These are phyloP conservation scores for Capsicum rhomboideum DNA, from an alignment of 257 asterid species.

Conservation along the genomic window DNA sequence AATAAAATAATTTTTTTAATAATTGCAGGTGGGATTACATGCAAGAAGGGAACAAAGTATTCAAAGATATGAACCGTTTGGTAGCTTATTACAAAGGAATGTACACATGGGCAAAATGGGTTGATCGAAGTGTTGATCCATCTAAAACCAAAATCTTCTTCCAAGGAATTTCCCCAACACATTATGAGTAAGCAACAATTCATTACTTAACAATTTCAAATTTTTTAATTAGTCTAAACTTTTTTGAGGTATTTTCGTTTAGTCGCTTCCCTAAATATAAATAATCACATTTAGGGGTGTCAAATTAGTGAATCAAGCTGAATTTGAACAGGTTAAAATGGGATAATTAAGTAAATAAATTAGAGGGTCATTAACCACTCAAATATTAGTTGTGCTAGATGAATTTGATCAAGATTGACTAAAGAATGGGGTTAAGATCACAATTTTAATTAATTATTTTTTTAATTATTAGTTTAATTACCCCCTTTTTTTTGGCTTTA, in stretches of 20 bases:
- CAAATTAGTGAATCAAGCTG: not conserved
- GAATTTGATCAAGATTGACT: not conserved
- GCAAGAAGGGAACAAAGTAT: slow-evolving; percentile 48
- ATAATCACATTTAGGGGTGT: not conserved
- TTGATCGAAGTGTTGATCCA: slow-evolving; percentile 57
- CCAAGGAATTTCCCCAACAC: slow-evolving; percentile 89
- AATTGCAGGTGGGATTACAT: slow-evolving; percentile 69
- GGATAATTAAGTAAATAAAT: not conserved
- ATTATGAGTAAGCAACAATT: slow-evolving; percentile 50
- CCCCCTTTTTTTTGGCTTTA: not conserved
- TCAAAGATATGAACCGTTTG: slow-evolving; percentile 83
- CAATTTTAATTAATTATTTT: not conserved
- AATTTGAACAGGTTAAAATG: not conserved
- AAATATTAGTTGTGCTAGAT: not conserved
- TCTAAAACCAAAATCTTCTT: slow-evolving; percentile 76
- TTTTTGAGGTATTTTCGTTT: not conserved
- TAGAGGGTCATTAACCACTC: not conserved
- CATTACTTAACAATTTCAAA: not conserved
- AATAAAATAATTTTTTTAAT: not conserved
- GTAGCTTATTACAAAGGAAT: slow-evolving; percentile 76
- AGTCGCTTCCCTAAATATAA: no score
- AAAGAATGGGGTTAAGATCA: not conserved
- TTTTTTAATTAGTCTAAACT: not conserved
- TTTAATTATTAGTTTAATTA: not conserved
- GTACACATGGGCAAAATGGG: slow-evolving; percentile 93